Conservation (phyloP, 1,284 basidiomycete species). For the Garcileccinum viscosum region DNA sequence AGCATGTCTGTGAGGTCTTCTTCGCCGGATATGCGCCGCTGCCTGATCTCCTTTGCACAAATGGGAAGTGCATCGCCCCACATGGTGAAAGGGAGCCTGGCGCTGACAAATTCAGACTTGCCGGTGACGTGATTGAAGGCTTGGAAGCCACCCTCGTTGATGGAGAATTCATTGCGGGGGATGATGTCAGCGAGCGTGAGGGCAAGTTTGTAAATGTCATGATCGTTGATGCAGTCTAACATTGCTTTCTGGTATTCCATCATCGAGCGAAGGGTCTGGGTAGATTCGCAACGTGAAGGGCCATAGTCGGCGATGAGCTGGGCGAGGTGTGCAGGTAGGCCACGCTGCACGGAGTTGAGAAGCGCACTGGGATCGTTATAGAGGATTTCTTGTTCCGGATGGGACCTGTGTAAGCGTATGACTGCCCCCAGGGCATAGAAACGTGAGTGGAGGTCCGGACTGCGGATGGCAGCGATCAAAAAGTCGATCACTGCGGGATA, state of each 20-base stretch:
- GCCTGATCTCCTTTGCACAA: conserved; percentile 59
- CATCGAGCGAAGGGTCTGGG: conserved; percentile 45
- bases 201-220: conserved; percentile 58
- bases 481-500: too few relatives aligned
- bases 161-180: conserved; percentile 62
- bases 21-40: conserved; percentile 44
- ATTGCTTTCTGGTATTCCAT: conserved; percentile 58
- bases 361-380: too few relatives aligned
- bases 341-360: conserved; percentile 10
- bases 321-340: too few relatives aligned
- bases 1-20: conserved; percentile 61
- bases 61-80: conserved; percentile 62
- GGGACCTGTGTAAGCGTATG: conserved; percentile 11
- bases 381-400: too few relatives aligned
- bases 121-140: conserved; percentile 50
- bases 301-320: conserved; percentile 22
- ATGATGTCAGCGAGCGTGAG: conserved; percentile 55
- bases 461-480: too few relatives aligned
- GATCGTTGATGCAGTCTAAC: conserved; percentile 50
- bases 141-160: conserved; percentile 60
- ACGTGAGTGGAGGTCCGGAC: too few relatives aligned
- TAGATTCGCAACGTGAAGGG: conserved; percentile 50
- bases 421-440: too few relatives aligned
- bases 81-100: conserved; percentile 62
- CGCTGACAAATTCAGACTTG: conserved; percentile 42